Base-by-base conservation (phyloP, 192 early-diverging fungal species). In the Backusella circina region DNA sequence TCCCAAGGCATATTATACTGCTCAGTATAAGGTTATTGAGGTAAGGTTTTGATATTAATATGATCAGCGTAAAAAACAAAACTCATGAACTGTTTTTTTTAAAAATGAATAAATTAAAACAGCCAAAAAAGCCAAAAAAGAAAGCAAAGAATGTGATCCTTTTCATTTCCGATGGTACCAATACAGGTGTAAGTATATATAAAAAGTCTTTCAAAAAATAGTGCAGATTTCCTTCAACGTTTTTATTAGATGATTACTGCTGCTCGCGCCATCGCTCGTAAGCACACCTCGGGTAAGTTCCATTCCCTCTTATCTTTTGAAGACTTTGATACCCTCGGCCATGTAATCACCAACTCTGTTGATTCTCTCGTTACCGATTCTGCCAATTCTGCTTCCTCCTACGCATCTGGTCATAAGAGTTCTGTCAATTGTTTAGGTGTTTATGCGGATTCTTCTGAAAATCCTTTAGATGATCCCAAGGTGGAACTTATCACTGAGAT, bases 121-220 rank as follows among this genome's bases (percentile, higher is more conserved):
- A 73, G 47, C 76, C 76, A 39, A 77, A 64, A 16, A 36, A 61
- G 38, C 65, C 74, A 15, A 82, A 81, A 72, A 81, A 84, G 67
- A 89, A 87, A 76, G 90, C 82, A 76, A 90, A 90, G 84, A 91
- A 91, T 80, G 82, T 88, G 6, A 83, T 89, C 33, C 71, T 90
- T 35, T 91, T 91, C 78, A 90, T 90, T 75, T 86, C 87, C 75
- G 90, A 91, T 68, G 90, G 89, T 84, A 90, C 87, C 81, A 86
- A 83, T 64, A 77, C 86, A 7, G 79, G 83, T 77, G 71, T 73
- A 73, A 73, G 54, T 73, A 47, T 47, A 47, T 41, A 41, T 41
- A 15, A 12, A 16, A 15, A 0, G n/a, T n/a, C n/a, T n/a, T n/a
- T n/a, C n/a, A n/a, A n/a, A n/a, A n/a, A n/a, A n/a, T n/a, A n/a